Evolutionary conservation across 345 rosid genomes (phyloP), one percentile per base, ranked within the genome.

Genomic region (Ailanthus altissimus): DNA sequence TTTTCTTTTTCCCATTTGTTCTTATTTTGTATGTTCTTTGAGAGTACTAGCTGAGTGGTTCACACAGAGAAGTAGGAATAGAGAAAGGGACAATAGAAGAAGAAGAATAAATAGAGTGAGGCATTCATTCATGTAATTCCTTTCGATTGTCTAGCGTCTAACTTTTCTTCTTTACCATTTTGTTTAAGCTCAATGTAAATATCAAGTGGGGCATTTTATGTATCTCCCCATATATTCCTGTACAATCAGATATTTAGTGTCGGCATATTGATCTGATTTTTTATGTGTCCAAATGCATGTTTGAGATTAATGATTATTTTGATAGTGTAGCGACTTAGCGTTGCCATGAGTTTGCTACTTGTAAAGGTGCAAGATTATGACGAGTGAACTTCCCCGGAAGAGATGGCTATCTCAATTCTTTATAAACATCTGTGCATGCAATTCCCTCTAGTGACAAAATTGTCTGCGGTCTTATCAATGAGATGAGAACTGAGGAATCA

Each of bases 101-200:
- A 60, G 45, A n/a, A 51, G 42, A 79, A 40, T 57, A 23, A 79
- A 53, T 66, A 76, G 83, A 46, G 61, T 14, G 68, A 71, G 72
- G 79, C 82, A 78, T 78, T 76, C 78, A 51, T 81, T 79, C 75
- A 38, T 83, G 80, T 79, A 81, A 75, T 70, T 73, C 70, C 62
- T 58, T 46, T 45, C 32, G 80, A 54, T 13, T 80, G 79, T 65
- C 51, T 58, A 28, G 11, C 3, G 14, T 54, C 3, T 50, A 3
- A 47, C 5, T 5, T 12, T 36, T 46, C 8, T 9, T 32, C 10
- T 69, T 50, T 51, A 57, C 45, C 47, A 20, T 59, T 71, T 26
- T 74, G 58, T 65, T 76, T 11, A 69, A 57, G 11, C 43, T 28
- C 56, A 66, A 14, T 77, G 89, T 86, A 79, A 74, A 82, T 84